Evolutionary conservation across 2,329 filamentous ascomycete species (phyloP).

Genomic region (Zopfia rhizophila): DNA sequence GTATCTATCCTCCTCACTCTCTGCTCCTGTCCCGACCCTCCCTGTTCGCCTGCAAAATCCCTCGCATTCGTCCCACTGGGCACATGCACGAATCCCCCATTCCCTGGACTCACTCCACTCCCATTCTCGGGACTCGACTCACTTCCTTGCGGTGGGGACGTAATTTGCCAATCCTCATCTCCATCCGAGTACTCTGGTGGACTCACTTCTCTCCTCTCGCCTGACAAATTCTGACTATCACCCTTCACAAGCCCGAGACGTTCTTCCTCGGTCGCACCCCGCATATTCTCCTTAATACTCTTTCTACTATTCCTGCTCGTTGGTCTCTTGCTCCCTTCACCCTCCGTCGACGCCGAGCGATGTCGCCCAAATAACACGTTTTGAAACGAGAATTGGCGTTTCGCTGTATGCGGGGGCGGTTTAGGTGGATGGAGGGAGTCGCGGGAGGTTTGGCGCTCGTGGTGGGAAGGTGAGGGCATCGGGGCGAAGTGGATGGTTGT

Average conservation of each 20-base stretch:
- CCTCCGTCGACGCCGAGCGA: conserved; percentile 38
- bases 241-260: conserved; percentile 83
- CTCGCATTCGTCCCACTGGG: background rate
- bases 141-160: conserved; percentile 11
- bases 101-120: background rate
- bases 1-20: conserved; percentile 13
- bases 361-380: conserved; percentile 78
- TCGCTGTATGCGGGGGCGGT: conserved; percentile 66
- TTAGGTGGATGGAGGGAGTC: conserved; percentile 63
- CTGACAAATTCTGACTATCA: conserved; percentile 59
- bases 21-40: background rate
- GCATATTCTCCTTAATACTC: conserved; percentile 51
- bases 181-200: conserved; percentile 29
- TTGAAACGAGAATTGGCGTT: conserved; percentile 92
- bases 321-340: conserved; percentile 31
- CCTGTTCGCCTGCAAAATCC: conserved; percentile 4
- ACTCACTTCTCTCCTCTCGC: conserved; percentile 29
- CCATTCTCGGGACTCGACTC: no score
- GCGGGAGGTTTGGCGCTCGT: conserved; percentile 55
- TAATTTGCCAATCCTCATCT: conserved; percentile 15
- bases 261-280: conserved; percentile 81
- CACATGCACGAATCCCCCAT: conserved; percentile 3
- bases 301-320: conserved; percentile 41
- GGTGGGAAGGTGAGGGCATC: conserved; percentile 42
- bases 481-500: conserved; percentile 57